Evolutionary conservation across 2,329 filamentous ascomycete genomes (phyloP), one percentile per base, ranked within the genome.

Genomic region (Microcyclosporella mali): DNA sequence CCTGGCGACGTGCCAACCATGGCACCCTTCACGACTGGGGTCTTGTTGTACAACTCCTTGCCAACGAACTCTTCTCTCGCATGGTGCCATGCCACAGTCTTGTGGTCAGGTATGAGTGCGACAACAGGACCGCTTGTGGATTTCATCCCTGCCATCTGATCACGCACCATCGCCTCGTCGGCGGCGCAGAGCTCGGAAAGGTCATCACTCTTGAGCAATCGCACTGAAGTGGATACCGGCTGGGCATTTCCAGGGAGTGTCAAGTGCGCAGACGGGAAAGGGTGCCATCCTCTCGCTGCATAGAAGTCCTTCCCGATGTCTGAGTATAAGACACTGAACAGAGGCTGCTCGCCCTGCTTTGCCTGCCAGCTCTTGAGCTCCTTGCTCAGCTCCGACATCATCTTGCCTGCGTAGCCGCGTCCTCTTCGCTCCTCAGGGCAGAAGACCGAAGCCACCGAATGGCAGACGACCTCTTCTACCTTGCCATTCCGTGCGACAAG

Each of bases 241-340:
- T 52, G 37, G 47, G 49, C 37, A 47, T 47, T 47, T 1, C 75
- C 70, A 10, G 70, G 66, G 43, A 94, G 75, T 25, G 75, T 72
- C 33, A 94, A 71, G 61, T 95, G 88, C 1, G 75, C 72, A 45
- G 85, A 90, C 15, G 77, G 72, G 56, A 84, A 89, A 0, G 81
- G 74, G 37, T 79, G 73, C 89, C 89, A 95, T 34, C 88, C 88
- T 50, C 79, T 73, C 25, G 71, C 73, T 3, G 83, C 77, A 66
- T 95, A 95, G 66, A 88, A 95, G 30, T 70, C 69, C 50, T 87
- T 84, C 15, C 89, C 88, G 56, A 94, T 88, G 59, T 94, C 88
- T 7, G 88, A 94, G 65, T 82, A 95, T 7, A 95, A 72, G 6
- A 94, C 77, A 1, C 85, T 89, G 64, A 90, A 92, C 11, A 78